These are phyloP conservation scores for Amanita jacksonii DNA, from an alignment of 768 basidiomycete genomes.

Conservation along the genomic window DNA sequence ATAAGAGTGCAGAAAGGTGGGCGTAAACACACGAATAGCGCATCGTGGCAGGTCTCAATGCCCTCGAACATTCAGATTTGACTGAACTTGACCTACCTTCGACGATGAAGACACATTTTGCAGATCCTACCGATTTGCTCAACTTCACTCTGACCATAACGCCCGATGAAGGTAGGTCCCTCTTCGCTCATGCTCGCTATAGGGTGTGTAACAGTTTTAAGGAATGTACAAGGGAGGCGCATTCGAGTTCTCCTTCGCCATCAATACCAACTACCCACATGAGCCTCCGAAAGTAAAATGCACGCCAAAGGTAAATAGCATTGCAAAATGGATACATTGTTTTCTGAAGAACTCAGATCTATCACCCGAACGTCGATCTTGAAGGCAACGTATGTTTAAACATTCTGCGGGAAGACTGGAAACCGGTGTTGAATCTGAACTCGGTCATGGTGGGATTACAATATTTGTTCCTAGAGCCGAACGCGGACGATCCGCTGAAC, in stretches of 20 bases:
- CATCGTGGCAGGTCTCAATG: not conserved
- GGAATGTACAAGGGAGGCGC: conserved; percentile 98
- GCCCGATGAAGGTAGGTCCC: conserved; percentile 82
- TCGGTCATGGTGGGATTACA: conserved; percentile 98
- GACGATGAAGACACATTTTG: conserved; percentile 94
- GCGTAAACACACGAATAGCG: not conserved
- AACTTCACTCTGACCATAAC: conserved; percentile 94
- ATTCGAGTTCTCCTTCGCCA: conserved; percentile 89
- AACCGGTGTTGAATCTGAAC: conserved; percentile 94
- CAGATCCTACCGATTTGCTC: conserved; percentile 88
- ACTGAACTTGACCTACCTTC: conserved; percentile 93
- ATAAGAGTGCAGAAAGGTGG: conserved; percentile 99
- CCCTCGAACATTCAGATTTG: conserved; percentile 47
- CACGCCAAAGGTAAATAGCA: conserved; percentile 62
- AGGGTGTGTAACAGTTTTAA: conserved; percentile 19
- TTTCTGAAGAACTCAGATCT: too few relatives aligned
- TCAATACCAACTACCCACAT: conserved; percentile 98
- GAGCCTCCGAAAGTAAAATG: conserved; percentile 99
- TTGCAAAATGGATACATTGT: conserved; percentile 8
- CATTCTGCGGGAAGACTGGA: conserved; percentile 99
- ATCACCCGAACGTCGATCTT: conserved; percentile 97
- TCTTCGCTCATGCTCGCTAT: not conserved
- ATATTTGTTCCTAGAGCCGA: conserved; percentile 97
- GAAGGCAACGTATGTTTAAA: conserved; percentile 98
- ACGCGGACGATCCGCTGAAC: conserved; percentile 97